Percentiles rank a stretch among this genome's conserved stretches.
Evolutionary conservation across 176 grass and related monocot genomes (phyloP).

Genomic region (Triticum monococcum): DNA sequence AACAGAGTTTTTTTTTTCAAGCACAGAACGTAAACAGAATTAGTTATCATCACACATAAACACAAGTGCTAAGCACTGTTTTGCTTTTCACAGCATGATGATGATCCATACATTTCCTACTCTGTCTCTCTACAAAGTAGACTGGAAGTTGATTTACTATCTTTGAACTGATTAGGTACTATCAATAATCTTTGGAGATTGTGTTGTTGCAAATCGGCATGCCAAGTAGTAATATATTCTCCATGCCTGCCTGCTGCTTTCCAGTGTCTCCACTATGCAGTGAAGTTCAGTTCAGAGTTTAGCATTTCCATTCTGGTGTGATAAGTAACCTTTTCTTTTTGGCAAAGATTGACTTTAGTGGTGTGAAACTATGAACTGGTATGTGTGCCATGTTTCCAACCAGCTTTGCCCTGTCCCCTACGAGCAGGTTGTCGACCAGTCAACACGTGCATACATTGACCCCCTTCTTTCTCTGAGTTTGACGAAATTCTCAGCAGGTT

Average conservation of each 20-base stretch:
- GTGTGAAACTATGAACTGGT: too few relatives aligned
- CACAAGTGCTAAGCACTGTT: not conserved
- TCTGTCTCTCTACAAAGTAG: constrained; percentile 9
- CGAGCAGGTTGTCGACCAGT: not conserved
- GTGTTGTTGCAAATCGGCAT: not conserved
- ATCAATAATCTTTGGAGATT: not conserved
- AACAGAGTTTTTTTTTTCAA: not conserved
- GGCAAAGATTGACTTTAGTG: too few relatives aligned
- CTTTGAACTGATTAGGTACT: not conserved
- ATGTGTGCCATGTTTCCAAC: too few relatives aligned
- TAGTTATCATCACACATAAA: not conserved
- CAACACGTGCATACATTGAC: constrained; percentile 19
- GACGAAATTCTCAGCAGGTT: not conserved
- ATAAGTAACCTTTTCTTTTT: not conserved
- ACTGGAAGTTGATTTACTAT: not conserved
- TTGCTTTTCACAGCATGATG: constrained; percentile 21
- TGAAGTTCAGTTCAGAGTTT: not conserved
- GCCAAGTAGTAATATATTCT: not conserved
- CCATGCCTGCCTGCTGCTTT: not conserved
- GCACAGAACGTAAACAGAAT: too few relatives aligned
- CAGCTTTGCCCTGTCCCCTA: not conserved
- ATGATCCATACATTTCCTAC: constrained; percentile 4
- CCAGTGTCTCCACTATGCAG: not conserved
- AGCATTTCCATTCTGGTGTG: not conserved
- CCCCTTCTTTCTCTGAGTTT: not conserved